Evolutionary conservation across 2,329 filamentous ascomycete species (phyloP), one percentile per base, ranked within the genome.

Genomic region (Fusarium sulawesiense): DNA sequence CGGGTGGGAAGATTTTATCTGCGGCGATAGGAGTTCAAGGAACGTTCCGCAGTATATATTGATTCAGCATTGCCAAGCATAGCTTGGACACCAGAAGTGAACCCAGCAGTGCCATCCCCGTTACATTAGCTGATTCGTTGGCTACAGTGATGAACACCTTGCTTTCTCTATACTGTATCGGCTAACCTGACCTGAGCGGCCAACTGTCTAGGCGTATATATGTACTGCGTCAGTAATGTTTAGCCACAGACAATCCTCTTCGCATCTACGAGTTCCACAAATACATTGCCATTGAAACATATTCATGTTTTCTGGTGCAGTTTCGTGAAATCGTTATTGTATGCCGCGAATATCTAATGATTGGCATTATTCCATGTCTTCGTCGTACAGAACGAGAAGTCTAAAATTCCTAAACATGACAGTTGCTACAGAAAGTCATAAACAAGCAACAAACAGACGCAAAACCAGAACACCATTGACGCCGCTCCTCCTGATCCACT

Each of bases 401-500:
- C 64, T 67, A 70, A 45, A 42, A n/a, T 61, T 32, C 50, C 68
- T 58, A 30, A 40, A 21, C 29, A 34, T 16, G 34, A 12, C 18
- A 41, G 25, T 16, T 49, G 50, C 44, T 51, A 50, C 23, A 49
- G 18, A 58, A 30, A 18, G 51, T 32, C 25, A 51, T 16, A 40
- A n/a, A 45, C 21, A 21, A 49, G 29, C 6, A 53, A 53, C 16
- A 50, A 58, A 60, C 9, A 48, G 25, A 41, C 25, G 13, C 27
- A 27, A 55, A 30, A 66, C 49, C 54, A 64, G 51, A 73, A 73
- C 73, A 66, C 73, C 71, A 21, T 50, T 34, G 46, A 70, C 73
- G 70, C 73, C 73, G 20, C 49, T 54, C 64, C 61, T 54, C 68
- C 61, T 50, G 40, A 60, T 60, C 29, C 59, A 51, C 42, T 46